These are phyloP conservation scores for Solanum peruvianum DNA, from an alignment of 257 asterid genomes.

Conservation along the genomic window DNA sequence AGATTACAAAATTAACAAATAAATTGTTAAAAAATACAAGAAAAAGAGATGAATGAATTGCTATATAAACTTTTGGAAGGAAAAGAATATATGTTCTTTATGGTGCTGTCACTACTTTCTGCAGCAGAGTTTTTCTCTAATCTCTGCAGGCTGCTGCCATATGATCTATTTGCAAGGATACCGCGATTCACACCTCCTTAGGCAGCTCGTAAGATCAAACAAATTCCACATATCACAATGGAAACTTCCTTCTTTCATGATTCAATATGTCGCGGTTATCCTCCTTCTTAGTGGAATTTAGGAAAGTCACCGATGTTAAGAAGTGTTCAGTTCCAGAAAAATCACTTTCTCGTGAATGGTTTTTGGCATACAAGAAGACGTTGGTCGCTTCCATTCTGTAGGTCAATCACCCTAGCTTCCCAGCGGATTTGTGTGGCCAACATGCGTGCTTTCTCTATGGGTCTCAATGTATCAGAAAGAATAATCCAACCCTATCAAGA, in stretches of 20 bases:
- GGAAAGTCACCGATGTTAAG: conserved; percentile 20
- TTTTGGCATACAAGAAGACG: conserved; percentile 81
- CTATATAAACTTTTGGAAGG: conserved; percentile 32
- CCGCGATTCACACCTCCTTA: neutral
- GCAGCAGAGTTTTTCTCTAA: neutral
- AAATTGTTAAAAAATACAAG: conserved; percentile 1
- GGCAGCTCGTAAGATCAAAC: neutral
- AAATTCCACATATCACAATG: neutral
- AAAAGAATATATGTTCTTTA: conserved; percentile 21
- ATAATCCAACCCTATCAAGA: conserved; percentile 76
- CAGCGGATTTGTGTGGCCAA: conserved; percentile 69
- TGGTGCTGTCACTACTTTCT: conserved; percentile 9
- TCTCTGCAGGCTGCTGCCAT: conserved; percentile 22
- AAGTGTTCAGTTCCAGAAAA: neutral
- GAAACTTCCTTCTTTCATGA: neutral
- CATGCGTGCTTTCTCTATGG: conserved; percentile 47
- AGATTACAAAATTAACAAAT: conserved; percentile 30
- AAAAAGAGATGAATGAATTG: conserved; percentile 29
- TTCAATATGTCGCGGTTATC: neutral
- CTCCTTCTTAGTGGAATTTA: neutral
- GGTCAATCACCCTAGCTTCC: conserved; percentile 88
- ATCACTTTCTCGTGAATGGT: conserved; percentile 73
- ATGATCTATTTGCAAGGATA: neutral
- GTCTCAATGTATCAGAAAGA: conserved; percentile 53
- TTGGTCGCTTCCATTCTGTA: conserved; percentile 77